Base-by-base conservation (phyloP, 192 early-diverging fungal genomes). In the Phlyctochytrium arcticum region DNA sequence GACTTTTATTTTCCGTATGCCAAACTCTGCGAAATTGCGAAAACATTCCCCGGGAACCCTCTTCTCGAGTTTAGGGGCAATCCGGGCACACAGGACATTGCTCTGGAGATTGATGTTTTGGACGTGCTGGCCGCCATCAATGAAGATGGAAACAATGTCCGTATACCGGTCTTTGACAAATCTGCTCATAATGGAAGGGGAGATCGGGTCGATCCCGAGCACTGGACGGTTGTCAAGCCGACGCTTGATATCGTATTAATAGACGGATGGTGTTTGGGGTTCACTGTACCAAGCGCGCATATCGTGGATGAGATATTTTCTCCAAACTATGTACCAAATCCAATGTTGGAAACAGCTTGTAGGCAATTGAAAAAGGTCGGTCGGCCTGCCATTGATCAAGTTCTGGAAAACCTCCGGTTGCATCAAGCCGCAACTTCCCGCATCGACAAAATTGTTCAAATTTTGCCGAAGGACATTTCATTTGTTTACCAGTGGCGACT, bases 251-350 rank as follows among this genome's bases (percentile, higher is more conserved):
- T 96, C 39, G 75, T 98, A 19, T 67, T 98, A 32, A 89, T 96
- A 65, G 96, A 98, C 70, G 96, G 94, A 0, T 98, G 95, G 93
- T 90, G 80, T 35, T 60, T 94, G 7, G 95, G 94, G 1, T 98
- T 96, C 65, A 24, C 19, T 0, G 19, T 27, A 21, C 50, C 30
- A 5, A 21, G 19, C 24, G 50, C 17, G 17, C 42, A 44, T 2
- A 21, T 21, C 21, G 15, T 44, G 21, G 42, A 12, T 1, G 42
- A 44, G 42, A 0, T 44, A n/a, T 17, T 53, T 30, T 4, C 19
- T 27, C 4, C 19, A 5, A 15, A 26, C 29, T 53, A 30, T 27
- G 3, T 30, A 17, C 24, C 30, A 15, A 27, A 30, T 27, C 4
- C 50, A 19, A 27, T 27, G 15, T 27, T 30, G 4, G 2, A 4